Conservation (phyloP, 257 asterid genomes). For the Penstemon davidsonii region DNA sequence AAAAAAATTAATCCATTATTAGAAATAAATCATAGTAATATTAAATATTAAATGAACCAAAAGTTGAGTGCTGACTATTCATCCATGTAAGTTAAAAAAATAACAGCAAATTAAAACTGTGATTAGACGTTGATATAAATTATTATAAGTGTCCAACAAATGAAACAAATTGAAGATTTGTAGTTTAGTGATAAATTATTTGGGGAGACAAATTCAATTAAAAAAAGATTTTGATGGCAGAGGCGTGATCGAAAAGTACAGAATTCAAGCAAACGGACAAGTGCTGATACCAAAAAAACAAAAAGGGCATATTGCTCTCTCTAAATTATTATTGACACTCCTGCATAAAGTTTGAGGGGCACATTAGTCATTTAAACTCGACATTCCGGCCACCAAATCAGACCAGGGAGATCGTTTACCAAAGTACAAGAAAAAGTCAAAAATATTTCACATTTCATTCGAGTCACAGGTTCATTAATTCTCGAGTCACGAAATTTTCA, state of each 20-base stretch:
- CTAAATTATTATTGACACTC: constrained; percentile 7
- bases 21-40: neutral
- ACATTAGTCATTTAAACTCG: constrained; percentile 37
- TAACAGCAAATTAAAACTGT: constrained; percentile 16
- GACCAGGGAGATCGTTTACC: constrained; percentile 52
- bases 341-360: constrained; percentile 25
- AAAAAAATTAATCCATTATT: neutral
- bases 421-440: constrained; percentile 48
- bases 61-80: constrained; percentile 27
- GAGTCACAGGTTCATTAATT: constrained; percentile 39
- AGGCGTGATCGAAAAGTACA: constrained; percentile 45
- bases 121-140: constrained; percentile 17
- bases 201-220: constrained; percentile 30
- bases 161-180: constrained; percentile 41
- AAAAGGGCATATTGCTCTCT: constrained; percentile 25
- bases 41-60: neutral
- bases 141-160: constrained; percentile 31
- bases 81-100: constrained; percentile 22
- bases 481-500: constrained; percentile 2
- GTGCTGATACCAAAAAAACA: constrained; percentile 30
- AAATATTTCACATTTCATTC: constrained; percentile 20
- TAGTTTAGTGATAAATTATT: constrained; percentile 37
- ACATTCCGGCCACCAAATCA: constrained; percentile 63
- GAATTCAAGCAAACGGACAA: constrained; percentile 38
- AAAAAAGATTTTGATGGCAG: constrained; percentile 52